Evolutionary conservation across 1,139 yeast genomes (phyloP), one percentile per base, ranked within the genome.

Genomic region (Meyerozyma sp.): DNA sequence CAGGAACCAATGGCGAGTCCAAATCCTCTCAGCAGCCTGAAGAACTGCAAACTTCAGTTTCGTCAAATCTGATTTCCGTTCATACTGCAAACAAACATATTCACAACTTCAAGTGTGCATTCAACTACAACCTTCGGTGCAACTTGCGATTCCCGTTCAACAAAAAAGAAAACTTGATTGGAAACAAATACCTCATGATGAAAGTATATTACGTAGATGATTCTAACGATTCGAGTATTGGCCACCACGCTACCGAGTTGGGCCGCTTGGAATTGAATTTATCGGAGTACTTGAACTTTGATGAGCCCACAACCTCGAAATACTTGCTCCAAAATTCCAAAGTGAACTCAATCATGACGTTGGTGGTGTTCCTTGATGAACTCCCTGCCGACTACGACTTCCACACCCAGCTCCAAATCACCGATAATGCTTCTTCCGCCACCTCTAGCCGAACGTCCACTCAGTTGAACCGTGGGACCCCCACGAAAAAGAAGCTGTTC

Each of bases 241-340:
- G 46, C 18, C 52, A 53, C 44, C 52, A 67, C 49, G 65, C 75
- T 41, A 34, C 37, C 8, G 65, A 74, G 27, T 61, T 93, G 39
- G 98, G 98, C 2, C 62, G 65, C 21, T 69, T 89, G 16, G 81
- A 74, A 40, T 63, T 91, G 38, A 85, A 90, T 56, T 60, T 91
- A 43, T 67, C 93, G 0, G 95, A 89, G 55, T 88, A 83, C 57
- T 77, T 82, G 29, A 78, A 79, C 48, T 76, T 75, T 42, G 67
- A 69, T 27, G 79, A 78, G 39, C 74, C 77, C 13, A 68, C 70
- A 30, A 73, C 79, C 18, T 75, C 82, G 44, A 76, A 84, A 50
- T 88, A 85, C 54, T 65, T 91, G 43, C 66, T 91, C 40, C 83
- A 83, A 52, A 78, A 87, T 32, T 84, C 95, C 9, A 88, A 88